phyloP scores from a whole-genome alignment of 345 rosid species.

The Moringa oleifera region DNA sequence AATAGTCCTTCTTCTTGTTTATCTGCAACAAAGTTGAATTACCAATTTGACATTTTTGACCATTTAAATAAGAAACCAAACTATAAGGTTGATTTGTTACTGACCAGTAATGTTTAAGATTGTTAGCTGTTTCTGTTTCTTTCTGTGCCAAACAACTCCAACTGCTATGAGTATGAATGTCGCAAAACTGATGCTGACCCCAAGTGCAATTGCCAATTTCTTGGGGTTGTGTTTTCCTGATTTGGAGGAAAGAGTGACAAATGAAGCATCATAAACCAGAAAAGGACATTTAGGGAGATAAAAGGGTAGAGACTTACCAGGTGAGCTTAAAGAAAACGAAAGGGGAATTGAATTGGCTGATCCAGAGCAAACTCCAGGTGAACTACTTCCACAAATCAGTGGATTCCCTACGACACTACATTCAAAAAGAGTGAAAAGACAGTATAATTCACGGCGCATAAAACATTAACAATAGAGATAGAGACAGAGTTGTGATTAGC shows the following conservation, averaged over 20 bases:
- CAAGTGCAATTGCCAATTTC: constrained; percentile 65
- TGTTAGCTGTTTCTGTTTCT: constrained; percentile 36
- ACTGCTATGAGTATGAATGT: constrained; percentile 39
- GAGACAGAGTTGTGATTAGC: constrained; percentile 2
- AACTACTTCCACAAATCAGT: constrained; percentile 59
- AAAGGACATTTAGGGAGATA: background rate
- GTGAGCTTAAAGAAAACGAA: constrained; percentile 41
- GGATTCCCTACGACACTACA: constrained; percentile 81
- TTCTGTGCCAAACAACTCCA: constrained; percentile 50
- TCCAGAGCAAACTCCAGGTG: constrained; percentile 55
- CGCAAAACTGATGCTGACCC: constrained; percentile 54
- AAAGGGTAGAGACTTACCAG: constrained; percentile 30
- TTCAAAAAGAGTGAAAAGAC: constrained; percentile 18
- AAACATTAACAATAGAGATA: constrained; percentile 4
- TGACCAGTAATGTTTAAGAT: constrained; percentile 49
- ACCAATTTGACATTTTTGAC: background rate
- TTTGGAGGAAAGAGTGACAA: constrained; percentile 2
- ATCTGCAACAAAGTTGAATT: constrained; percentile 33
- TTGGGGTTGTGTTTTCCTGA: constrained; percentile 50
- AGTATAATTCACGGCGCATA: constrained; percentile 3
- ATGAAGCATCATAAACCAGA: constrained; percentile 1
- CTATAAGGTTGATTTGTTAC: constrained; percentile 14
- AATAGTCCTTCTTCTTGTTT: constrained; percentile 61
- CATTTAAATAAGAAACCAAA: background rate
- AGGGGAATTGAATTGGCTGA: constrained; percentile 46